phyloP scores from a whole-genome alignment of 2,329 filamentous ascomycete species.

The Hypoxylon sp. region DNA sequence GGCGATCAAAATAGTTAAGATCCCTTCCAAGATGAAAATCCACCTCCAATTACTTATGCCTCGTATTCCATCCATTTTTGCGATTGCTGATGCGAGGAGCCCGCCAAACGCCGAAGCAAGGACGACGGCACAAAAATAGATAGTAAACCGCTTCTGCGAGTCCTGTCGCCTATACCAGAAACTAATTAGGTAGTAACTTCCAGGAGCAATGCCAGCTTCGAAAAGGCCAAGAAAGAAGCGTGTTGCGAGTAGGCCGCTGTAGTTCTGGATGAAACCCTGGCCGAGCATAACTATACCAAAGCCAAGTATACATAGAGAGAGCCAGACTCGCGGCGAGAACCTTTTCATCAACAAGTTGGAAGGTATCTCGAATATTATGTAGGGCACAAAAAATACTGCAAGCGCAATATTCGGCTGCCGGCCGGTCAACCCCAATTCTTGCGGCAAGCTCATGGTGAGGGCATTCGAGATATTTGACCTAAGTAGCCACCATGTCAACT shows the following conservation, averaged over 20 bases:
- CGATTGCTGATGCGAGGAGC: slow-evolving; percentile 68
- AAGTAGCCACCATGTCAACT: neutral
- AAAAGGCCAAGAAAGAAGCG: slow-evolving; percentile 67
- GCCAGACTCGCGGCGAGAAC: slow-evolving; percentile 38
- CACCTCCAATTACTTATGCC: slow-evolving; percentile 72
- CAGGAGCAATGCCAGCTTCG: slow-evolving; percentile 68
- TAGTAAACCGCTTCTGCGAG: slow-evolving; percentile 69
- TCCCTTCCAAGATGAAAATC: slow-evolving; percentile 72
- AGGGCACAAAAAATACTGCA: slow-evolving; percentile 44
- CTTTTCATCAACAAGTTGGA: slow-evolving; percentile 43
- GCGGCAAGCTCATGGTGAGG: slow-evolving; percentile 37
- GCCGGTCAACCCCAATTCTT: slow-evolving; percentile 36
- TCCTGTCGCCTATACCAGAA: slow-evolving; percentile 75
- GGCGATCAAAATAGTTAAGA: slow-evolving; percentile 51
- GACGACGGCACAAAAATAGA: slow-evolving; percentile 72
- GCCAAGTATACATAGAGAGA: slow-evolving; percentile 40
- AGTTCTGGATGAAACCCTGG: slow-evolving; percentile 64
- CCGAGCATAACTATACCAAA: slow-evolving; percentile 67
- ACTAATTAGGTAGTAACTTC: slow-evolving; percentile 70
- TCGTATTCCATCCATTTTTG: slow-evolving; percentile 61
- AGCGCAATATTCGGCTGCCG: slow-evolving; percentile 43
- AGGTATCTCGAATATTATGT: slow-evolving; percentile 46
- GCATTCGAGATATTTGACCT: slow-evolving; percentile 44
- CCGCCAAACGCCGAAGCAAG: slow-evolving; percentile 74
- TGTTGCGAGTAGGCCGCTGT: slow-evolving; percentile 62